Percentiles rank a stretch among this genome's conserved stretches.
phyloP scores from a whole-genome alignment of 768 basidiomycete genomes.

The Sporobolomyces phaffii region DNA sequence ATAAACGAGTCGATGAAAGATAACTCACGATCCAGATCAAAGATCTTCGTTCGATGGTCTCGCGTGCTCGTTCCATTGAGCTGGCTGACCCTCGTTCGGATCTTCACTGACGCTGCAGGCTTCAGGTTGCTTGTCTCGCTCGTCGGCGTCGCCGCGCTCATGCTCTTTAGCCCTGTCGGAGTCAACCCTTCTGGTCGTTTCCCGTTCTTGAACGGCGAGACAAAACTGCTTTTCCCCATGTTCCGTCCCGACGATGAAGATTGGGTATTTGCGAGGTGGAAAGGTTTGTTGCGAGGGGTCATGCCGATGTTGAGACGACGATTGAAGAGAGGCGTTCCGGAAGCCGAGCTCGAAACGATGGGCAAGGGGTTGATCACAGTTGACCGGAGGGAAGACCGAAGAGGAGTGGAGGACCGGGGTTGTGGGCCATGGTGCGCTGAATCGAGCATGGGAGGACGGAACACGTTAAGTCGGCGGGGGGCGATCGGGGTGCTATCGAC shows the following conservation, averaged over 20 bases:
- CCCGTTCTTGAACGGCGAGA: slow-evolving; percentile 41
- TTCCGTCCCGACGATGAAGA: neutral
- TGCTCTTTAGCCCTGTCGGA: slow-evolving; percentile 27
- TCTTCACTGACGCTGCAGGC: neutral
- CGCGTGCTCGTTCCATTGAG: neutral
- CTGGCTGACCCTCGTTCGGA: neutral
- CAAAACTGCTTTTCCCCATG: slow-evolving; percentile 4
- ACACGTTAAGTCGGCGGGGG: neutral
- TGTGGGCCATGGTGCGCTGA: neutral
- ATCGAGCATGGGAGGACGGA: neutral
- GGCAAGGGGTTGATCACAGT: neutral
- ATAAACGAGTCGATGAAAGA: neutral
- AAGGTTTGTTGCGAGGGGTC: slow-evolving; percentile 34
- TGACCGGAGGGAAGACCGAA: neutral
- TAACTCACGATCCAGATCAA: slow-evolving; percentile 35
- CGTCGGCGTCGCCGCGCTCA: neutral
- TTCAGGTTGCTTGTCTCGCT: neutral
- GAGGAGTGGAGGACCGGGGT: neutral
- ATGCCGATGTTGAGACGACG: slow-evolving; percentile 37
- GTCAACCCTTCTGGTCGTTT: slow-evolving; percentile 28
- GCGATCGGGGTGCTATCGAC: neutral
- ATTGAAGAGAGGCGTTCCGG: slow-evolving; percentile 10
- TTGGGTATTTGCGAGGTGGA: slow-evolving; percentile 29
- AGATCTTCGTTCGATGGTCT: slow-evolving; percentile 21
- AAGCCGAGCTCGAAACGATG: neutral